A percentile compares a stretch with the other conserved stretches of the same genome.
Evolutionary conservation across 441 rosid species (phyloP).

Genomic region (Biscutella auriculata): DNA sequence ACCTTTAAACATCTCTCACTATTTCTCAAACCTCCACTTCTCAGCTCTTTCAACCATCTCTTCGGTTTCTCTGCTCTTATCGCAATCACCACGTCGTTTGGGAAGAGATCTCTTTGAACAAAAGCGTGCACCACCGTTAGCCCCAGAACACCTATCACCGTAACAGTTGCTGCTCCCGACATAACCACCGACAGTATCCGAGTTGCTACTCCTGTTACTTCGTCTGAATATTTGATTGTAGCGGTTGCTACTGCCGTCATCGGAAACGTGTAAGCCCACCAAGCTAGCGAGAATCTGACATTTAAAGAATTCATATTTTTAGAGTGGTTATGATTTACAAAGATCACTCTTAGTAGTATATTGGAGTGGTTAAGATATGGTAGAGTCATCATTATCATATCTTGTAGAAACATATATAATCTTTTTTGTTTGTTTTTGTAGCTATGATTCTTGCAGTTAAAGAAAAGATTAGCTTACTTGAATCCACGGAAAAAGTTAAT

Average conservation of each 20-base stretch:
- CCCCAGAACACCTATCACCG: conserved; percentile 42
- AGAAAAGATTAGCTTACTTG: conserved; percentile 29
- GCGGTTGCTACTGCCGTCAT: conserved; percentile 81
- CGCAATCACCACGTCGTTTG: conserved; percentile 80
- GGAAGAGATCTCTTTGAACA: conserved; percentile 59
- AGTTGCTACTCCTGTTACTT: conserved; percentile 38
- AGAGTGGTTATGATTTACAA: too few species aligned
- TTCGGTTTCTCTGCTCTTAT: conserved; percentile 54
- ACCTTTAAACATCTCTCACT: conserved; percentile 39
- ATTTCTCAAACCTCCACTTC: conserved; percentile 34
- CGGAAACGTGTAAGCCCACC: conserved; percentile 96
- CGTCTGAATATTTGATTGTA: conserved; percentile 57
- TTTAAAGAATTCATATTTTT: too few species aligned
- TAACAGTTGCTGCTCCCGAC: conserved; percentile 37
- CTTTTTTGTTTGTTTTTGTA: too few species aligned
- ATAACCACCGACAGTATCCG: conserved; percentile 35
- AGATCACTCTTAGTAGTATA: too few species aligned
- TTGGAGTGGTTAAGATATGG: too few species aligned
- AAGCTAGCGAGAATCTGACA: conserved; percentile 66
- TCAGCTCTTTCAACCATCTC: conserved; percentile 37
- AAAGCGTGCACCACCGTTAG: conserved; percentile 61
- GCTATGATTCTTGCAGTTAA: background rate
- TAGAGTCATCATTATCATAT: too few species aligned
- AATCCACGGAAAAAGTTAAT: conserved; percentile 73
- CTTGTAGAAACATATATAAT: too few species aligned